Evolutionary conservation across 768 basidiomycete species (phyloP).

Genomic region (Pseudohyphozyma bogoriensis): DNA sequence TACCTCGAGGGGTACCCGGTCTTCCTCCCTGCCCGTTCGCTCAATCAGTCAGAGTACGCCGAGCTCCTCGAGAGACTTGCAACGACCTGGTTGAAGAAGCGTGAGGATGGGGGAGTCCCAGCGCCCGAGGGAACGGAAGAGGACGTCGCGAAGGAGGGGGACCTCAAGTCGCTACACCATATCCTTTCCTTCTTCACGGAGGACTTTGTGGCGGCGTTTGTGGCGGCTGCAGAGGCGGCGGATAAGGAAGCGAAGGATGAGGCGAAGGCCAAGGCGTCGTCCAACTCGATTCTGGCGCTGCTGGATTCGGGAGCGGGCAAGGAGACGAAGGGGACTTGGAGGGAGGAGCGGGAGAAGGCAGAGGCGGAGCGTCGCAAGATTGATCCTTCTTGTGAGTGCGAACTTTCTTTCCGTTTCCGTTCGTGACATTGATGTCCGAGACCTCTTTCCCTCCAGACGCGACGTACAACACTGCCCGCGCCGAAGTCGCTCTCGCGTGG

Average conservation of each 20-base stretch:
- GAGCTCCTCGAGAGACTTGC: slow-evolving; percentile 75
- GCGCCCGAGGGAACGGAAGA: slow-evolving; percentile 14
- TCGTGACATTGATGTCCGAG: too few relatives aligned
- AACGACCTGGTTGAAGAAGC: slow-evolving; percentile 49
- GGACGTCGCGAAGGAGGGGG: slow-evolving; percentile 12
- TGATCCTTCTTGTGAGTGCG: slow-evolving; percentile 9
- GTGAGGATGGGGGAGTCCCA: slow-evolving; percentile 11
- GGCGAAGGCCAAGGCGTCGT: neutral
- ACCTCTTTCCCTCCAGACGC: neutral
- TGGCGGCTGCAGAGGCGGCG: slow-evolving; percentile 13
- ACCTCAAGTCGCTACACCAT: slow-evolving; percentile 16
- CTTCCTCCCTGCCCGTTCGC: slow-evolving; percentile 74
- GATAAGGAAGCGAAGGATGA: neutral
- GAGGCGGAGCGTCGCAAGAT: slow-evolving; percentile 17
- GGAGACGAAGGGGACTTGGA: slow-evolving; percentile 10
- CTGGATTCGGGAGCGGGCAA: slow-evolving; percentile 1
- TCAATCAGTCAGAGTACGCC: slow-evolving; percentile 72
- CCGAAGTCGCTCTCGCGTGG: slow-evolving; percentile 28
- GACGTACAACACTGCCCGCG: slow-evolving; percentile 23
- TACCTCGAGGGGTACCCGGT: slow-evolving; percentile 80
- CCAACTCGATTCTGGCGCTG: neutral
- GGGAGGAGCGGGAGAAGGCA: slow-evolving; percentile 9
- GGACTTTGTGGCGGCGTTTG: slow-evolving; percentile 7
- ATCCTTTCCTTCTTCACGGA: slow-evolving; percentile 18
- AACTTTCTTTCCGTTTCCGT: neutral